These are phyloP conservation scores for Anastatica hierochuntica DNA, from an alignment of 345 rosid species.

Conservation along the genomic window DNA sequence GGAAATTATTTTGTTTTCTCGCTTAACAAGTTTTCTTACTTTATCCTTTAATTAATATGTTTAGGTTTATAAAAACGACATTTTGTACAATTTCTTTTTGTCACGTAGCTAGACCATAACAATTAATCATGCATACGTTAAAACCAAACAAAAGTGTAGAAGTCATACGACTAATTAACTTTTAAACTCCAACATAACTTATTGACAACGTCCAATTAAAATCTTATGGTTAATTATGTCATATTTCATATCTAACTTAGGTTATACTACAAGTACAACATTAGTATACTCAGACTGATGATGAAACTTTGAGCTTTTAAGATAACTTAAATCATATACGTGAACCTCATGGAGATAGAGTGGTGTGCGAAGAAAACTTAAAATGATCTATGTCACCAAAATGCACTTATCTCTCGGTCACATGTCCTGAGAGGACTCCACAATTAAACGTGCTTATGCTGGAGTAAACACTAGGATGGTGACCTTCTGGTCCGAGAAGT, in stretches of 20 bases:
- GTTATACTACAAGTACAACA: background rate
- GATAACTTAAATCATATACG: too few species aligned
- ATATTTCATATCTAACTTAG: background rate
- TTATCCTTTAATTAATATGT: conserved; percentile 22
- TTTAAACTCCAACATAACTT: background rate
- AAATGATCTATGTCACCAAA: too few species aligned
- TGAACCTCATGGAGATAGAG: too few species aligned
- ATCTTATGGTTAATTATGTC: conserved; percentile 2
- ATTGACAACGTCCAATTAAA: background rate
- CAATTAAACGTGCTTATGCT: too few species aligned
- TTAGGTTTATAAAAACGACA: conserved; percentile 22
- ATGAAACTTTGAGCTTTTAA: too few species aligned
- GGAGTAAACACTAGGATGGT: too few species aligned
- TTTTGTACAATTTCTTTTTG: conserved; percentile 7
- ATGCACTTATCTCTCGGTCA: too few species aligned
- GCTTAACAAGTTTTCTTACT: conserved; percentile 21
- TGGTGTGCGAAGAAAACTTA: too few species aligned
- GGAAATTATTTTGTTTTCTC: conserved; percentile 14
- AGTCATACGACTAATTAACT: background rate
- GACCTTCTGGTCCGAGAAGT: too few species aligned
- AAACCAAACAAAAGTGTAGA: background rate
- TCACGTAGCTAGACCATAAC: conserved; percentile 15
- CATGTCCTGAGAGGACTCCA: too few species aligned
- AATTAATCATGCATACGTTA: background rate
- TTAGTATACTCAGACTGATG: too few species aligned